These are phyloP conservation scores for Biancaea sappan DNA, from an alignment of 306 rosid genomes.

Conservation along the genomic window DNA sequence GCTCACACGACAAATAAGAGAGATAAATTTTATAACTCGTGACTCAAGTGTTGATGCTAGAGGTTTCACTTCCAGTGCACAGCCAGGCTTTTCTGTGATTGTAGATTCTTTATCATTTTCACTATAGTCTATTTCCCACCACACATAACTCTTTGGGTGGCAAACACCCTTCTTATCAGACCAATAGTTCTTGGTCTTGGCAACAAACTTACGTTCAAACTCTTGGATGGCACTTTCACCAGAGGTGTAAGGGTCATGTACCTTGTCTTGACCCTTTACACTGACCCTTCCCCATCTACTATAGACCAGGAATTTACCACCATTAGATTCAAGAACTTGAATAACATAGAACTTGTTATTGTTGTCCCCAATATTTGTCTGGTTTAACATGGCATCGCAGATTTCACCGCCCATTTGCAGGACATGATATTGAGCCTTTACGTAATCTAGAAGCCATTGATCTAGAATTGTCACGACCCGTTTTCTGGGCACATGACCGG, in stretches of 20 bases:
- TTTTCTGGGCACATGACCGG: too few relatives aligned
- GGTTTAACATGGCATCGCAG: slow-evolving; percentile 92
- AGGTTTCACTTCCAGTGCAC: slow-evolving; percentile 57
- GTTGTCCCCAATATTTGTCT: slow-evolving; percentile 78
- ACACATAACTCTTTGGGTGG: slow-evolving; percentile 66
- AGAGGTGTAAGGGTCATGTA: slow-evolving; percentile 67
- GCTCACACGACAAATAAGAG: slow-evolving; percentile 84
- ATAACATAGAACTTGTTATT: slow-evolving; percentile 88
- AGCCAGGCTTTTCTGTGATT: slow-evolving; percentile 49
- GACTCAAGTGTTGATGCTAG: slow-evolving; percentile 72
- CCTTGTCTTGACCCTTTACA: slow-evolving; percentile 79
- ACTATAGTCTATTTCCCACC: slow-evolving; percentile 91
- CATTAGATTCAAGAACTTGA: slow-evolving; percentile 91
- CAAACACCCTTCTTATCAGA: slow-evolving; percentile 49
- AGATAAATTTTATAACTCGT: slow-evolving; percentile 72
- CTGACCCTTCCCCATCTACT: slow-evolving; percentile 97
- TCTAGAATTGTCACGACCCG: too few relatives aligned
- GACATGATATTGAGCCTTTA: slow-evolving; percentile 80
- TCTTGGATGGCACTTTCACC: slow-evolving; percentile 57
- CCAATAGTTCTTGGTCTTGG: slow-evolving; percentile 85
- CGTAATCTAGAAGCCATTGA: slow-evolving; percentile 78
- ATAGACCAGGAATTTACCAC: slow-evolving; percentile 73
- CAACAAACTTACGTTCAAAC: slow-evolving; percentile 67
- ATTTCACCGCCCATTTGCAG: slow-evolving; percentile 75
- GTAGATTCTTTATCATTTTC: slow-evolving; percentile 55